phyloP scores from a whole-genome alignment of 257 asterid genomes.

The Voacanga thouarsii region DNA sequence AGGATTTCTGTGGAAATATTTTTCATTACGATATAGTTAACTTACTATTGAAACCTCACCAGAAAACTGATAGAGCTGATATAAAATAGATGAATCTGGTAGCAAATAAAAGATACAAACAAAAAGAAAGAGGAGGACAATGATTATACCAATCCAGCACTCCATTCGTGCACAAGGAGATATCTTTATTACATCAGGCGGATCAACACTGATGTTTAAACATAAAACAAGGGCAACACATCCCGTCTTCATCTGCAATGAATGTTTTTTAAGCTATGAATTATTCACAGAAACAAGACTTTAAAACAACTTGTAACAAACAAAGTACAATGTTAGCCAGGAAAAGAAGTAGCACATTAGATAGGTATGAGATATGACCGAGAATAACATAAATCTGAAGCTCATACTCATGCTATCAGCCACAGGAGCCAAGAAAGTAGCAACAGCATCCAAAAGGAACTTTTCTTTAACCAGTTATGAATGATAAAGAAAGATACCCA shows the following conservation, averaged over 20 bases:
- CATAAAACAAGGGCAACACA: conserved; percentile 97
- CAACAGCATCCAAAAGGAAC: neutral
- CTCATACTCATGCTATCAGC: neutral
- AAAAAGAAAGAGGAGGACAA: conserved; percentile 21
- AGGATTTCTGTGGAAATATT: neutral
- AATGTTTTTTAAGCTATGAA: conserved; percentile 23
- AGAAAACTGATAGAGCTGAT: neutral
- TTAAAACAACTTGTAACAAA: neutral
- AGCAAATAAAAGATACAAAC: conserved; percentile 6
- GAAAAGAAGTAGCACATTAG: neutral
- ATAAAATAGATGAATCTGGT: neutral
- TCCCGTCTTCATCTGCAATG: conserved; percentile 97
- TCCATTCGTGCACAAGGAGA: conserved; percentile 99
- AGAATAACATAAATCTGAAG: neutral
- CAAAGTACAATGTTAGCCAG: neutral
- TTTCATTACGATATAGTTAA: neutral
- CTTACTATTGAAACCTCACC: neutral
- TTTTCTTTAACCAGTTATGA: neutral
- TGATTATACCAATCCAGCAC: conserved; percentile 90
- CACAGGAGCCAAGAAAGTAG: neutral
- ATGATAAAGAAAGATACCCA: neutral
- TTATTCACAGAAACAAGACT: neutral
- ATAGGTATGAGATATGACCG: neutral
- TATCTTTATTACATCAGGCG: conserved; percentile 98
- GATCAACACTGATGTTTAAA: conserved; percentile 91